These are phyloP conservation scores for Hymenoscyphus albidus DNA, from an alignment of 2,329 filamentous ascomycete genomes.

Conservation along the genomic window DNA sequence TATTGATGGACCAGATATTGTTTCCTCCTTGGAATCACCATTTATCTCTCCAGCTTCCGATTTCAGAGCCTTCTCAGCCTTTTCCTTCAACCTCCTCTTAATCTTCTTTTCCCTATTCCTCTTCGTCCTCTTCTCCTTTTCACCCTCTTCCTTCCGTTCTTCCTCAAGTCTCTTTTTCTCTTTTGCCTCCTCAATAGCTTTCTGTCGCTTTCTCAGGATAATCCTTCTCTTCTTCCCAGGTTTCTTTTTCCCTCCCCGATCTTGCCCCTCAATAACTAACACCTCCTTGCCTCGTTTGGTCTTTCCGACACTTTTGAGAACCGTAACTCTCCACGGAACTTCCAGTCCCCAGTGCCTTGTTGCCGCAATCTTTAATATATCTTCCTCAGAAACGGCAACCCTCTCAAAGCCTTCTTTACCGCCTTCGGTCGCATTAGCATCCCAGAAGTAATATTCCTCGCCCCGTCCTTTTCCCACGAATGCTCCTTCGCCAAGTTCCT, in stretches of 20 bases:
- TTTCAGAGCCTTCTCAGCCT: conserved; percentile 45
- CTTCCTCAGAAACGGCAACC: conserved; percentile 51
- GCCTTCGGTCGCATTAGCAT: conserved; percentile 36
- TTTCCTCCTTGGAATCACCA: background rate
- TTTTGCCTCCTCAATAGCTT: conserved; percentile 36
- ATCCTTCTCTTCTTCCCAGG: conserved; percentile 59
- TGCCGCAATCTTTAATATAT: conserved; percentile 44
- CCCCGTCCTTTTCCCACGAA: conserved; percentile 43
- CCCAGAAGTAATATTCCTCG: conserved; percentile 47
- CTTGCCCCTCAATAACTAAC: conserved; percentile 6
- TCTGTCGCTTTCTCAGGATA: conserved; percentile 42
- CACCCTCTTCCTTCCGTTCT: conserved; percentile 50
- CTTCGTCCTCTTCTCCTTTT: conserved; percentile 60
- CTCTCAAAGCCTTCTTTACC: conserved; percentile 40
- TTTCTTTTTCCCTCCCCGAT: conserved; percentile 36
- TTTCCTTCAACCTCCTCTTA: conserved; percentile 54
- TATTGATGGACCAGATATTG: background rate
- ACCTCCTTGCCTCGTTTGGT: conserved; percentile 22
- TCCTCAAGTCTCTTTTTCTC: conserved; percentile 39
- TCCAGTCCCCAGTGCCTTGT: conserved; percentile 54
- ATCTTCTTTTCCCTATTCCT: conserved; percentile 58
- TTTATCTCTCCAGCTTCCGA: background rate
- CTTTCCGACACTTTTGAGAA: conserved; percentile 37
- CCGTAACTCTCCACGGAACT: conserved; percentile 55
- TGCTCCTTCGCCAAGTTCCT: conserved; percentile 38